Base-by-base conservation (phyloP, 805 yeast genomes). In the Kodamaea kaohsiungensis region DNA sequence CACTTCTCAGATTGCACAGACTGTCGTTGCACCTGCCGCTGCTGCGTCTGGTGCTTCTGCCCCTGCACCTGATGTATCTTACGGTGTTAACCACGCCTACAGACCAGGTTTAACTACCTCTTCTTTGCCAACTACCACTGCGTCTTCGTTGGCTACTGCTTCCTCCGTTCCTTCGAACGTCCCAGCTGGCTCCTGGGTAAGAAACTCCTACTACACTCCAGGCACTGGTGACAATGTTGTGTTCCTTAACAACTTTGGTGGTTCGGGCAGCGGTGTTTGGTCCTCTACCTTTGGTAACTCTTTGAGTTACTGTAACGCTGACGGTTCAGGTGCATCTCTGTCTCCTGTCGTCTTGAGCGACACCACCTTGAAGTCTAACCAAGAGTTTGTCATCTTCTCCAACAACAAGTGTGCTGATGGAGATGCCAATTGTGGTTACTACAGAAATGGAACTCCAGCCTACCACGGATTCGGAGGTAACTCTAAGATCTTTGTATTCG, bases 381-480 rank as follows among this genome's bases (percentile, higher is more conserved):
- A 77, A 54, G 99, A 95, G 78, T 88, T 77, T 75, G 79, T 89
- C 68, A 87, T 95, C 72, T 88, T 93, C 80, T 82, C 96, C 42
- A 89, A 86, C 57, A 61, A 72, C n/a, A 63, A 78, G 65, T 88
- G 62, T 49, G 30, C 54, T 18, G 53, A 57, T 18, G 43, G 49
- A 56, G 51, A 52, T 54, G 35, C 53, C 56, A 43, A 43, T 55
- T 54, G 62, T 60, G 58, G 65, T 30, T 57, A 54, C 58, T 54
- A 49, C 56, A 53, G 65, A 61, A 48, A 54, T 17, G 55, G 60
- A 53, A 89, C 86, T 59, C 97, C 97, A 62, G 98, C 98, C 54
- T 88, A 88, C 79, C 96, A 91, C 67, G 99, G 98, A 43, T 95
- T 93, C 71, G 87, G 83, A 48, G 99, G 99, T 65, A 70, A 79